Conservation (phyloP, 2,329 filamentous ascomycete species). For the Venturia asperata region DNA sequence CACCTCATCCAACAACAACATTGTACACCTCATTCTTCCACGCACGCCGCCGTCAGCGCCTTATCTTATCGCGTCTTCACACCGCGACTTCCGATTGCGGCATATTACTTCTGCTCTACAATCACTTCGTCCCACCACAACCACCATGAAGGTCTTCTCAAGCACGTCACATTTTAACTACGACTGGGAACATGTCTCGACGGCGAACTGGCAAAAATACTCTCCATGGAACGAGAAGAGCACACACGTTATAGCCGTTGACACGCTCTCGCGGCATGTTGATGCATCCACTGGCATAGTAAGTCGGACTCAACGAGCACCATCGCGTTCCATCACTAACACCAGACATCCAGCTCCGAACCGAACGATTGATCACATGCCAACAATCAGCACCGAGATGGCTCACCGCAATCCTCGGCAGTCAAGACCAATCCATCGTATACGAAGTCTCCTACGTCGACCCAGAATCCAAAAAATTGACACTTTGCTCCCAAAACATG, state of each 20-base stretch:
- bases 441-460: conserved; percentile 97
- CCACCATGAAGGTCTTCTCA: conserved; percentile 86
- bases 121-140: not conserved
- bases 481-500: conserved; percentile 93
- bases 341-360: conserved; percentile 50
- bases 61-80: conserved; percentile 5
- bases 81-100: not conserved
- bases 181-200: conserved; percentile 97
- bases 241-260: conserved; percentile 92
- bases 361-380: conserved; percentile 61
- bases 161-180: conserved; percentile 89
- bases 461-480: conserved; percentile 73
- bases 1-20: not conserved
- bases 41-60: not conserved
- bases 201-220: conserved; percentile 98
- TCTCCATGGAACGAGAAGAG: conserved; percentile 98
- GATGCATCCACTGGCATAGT: conserved; percentile 61
- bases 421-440: conserved; percentile 74
- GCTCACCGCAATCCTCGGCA: conserved; percentile 73
- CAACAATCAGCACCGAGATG: conserved; percentile 66
- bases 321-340: conserved; percentile 12
- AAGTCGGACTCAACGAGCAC: conserved; percentile 30
- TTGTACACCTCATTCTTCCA: not conserved
- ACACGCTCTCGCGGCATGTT: conserved; percentile 71
- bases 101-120: not conserved